Conservation (phyloP, 2,329 filamentous ascomycete species). For the Calycina marina region DNA sequence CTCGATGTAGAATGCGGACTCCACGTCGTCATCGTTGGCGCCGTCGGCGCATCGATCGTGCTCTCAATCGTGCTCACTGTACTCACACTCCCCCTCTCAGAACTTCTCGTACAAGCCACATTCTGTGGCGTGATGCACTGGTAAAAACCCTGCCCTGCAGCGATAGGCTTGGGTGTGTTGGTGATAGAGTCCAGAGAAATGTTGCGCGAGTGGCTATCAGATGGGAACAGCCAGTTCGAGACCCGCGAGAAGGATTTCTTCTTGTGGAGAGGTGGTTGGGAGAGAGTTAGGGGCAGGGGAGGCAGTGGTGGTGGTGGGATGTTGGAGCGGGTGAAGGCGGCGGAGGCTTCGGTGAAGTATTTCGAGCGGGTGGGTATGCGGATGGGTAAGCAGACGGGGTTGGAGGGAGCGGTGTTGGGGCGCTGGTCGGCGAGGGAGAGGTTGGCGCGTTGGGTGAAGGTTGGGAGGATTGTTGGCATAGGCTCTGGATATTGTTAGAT, state of each 20-base stretch:
- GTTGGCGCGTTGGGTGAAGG: constrained; percentile 22
- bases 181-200: constrained; percentile 36
- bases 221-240: constrained; percentile 41
- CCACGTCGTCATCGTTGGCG: constrained; percentile 33
- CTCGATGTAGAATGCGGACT: constrained; percentile 25
- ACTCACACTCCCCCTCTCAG: not conserved
- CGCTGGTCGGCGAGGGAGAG: constrained; percentile 20
- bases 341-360: constrained; percentile 21
- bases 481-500: constrained; percentile 28
- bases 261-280: constrained; percentile 43
- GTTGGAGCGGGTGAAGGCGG: constrained; percentile 9
- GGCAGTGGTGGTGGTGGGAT: constrained; percentile 36
- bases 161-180: constrained; percentile 38
- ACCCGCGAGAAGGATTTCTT: constrained; percentile 53
- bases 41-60: constrained; percentile 33
- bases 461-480: constrained; percentile 28
- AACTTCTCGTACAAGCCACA: too few species aligned
- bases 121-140: constrained; percentile 31
- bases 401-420: constrained; percentile 24
- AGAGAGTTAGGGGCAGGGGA: constrained; percentile 33
- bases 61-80: constrained; percentile 18
- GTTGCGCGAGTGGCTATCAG: constrained; percentile 24
- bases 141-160: constrained; percentile 40
- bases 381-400: constrained; percentile 23
- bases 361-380: constrained; percentile 22